A percentile compares a stretch with the other conserved stretches of the same genome.
Evolutionary conservation across 768 basidiomycete species (phyloP).

Genomic region (Mycena rebaudengoi): DNA sequence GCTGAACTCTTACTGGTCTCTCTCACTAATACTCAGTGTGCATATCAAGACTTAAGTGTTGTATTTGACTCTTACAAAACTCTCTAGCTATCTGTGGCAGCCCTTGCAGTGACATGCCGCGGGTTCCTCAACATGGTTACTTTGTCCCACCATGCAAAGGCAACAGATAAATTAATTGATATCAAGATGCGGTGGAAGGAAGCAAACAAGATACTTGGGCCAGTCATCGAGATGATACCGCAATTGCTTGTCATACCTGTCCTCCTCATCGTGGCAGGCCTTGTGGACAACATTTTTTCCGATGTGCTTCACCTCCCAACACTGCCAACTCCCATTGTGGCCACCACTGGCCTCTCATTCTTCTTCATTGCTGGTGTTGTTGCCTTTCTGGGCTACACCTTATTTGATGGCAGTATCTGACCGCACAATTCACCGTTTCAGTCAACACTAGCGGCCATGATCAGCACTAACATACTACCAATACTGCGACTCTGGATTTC

Average conservation of each 20-base stretch:
- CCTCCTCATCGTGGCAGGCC: constrained; percentile 1
- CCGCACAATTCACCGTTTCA: not conserved
- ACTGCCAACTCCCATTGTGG: not conserved
- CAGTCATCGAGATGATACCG: constrained; percentile 4
- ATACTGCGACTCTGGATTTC: too few species aligned
- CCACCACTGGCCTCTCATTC: not conserved
- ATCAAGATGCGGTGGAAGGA: too few species aligned
- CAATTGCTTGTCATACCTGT: constrained; percentile 10
- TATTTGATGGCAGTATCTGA: not conserved
- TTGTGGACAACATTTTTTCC: constrained; percentile 14
- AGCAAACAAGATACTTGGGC: too few species aligned
- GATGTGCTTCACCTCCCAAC: not conserved
- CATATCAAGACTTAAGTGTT: not conserved
- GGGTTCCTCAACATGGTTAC: too few species aligned
- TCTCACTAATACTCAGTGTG: constrained; percentile 18
- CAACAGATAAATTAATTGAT: too few species aligned
- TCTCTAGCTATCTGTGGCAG: too few species aligned
- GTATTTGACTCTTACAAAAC: too few species aligned
- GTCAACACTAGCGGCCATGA: not conserved
- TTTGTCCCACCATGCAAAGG: too few species aligned
- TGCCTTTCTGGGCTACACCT: not conserved
- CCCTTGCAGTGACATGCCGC: too few species aligned
- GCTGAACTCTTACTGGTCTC: constrained; percentile 14
- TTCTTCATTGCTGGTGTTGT: not conserved
- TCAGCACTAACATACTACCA: too few species aligned